Conservation (phyloP, 306 rosid genomes). For the Luffa acutangula region DNA sequence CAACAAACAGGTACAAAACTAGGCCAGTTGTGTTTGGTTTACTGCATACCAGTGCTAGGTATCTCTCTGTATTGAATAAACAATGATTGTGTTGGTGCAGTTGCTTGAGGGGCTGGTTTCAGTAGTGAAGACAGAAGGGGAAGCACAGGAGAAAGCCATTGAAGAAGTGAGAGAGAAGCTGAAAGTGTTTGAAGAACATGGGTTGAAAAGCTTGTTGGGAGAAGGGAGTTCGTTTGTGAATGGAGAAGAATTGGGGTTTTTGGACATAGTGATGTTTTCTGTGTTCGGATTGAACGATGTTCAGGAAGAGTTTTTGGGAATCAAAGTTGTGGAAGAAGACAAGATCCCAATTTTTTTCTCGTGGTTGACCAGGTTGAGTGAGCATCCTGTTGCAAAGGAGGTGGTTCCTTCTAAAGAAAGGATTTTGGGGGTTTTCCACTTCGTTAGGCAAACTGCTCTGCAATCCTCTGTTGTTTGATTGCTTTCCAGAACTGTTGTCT, state of each 20-base stretch:
- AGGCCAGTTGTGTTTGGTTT: too few relatives aligned
- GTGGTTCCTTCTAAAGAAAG: too few relatives aligned
- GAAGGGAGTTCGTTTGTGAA: constrained; percentile 2
- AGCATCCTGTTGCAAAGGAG: too few relatives aligned
- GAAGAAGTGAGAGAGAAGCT: constrained; percentile 8
- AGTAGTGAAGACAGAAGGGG: constrained; percentile 4
- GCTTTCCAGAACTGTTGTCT: too few relatives aligned
- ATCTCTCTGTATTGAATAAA: too few relatives aligned
- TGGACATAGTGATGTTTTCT: constrained; percentile 11
- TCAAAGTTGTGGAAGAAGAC: constrained; percentile 8
- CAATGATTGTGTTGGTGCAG: background rate
- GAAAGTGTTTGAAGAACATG: constrained; percentile 11
- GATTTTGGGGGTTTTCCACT: too few relatives aligned
- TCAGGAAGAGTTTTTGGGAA: constrained; percentile 21
- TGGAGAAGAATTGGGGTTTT: constrained; percentile 8
- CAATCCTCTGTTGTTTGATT: too few relatives aligned
- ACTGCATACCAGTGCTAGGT: too few relatives aligned
- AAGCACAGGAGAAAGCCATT: constrained; percentile 14
- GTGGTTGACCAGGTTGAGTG: constrained; percentile 6
- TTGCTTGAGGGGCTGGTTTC: background rate
- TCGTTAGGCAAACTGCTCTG: too few relatives aligned
- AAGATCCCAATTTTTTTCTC: constrained; percentile 15
- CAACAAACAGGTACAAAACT: too few relatives aligned
- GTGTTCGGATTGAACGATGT: constrained; percentile 7
- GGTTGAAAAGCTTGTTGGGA: constrained; percentile 9